Evolutionary conservation across 495 filamentous ascomycete genomes (phyloP).

Genomic region (Penicillium verhagenii): DNA sequence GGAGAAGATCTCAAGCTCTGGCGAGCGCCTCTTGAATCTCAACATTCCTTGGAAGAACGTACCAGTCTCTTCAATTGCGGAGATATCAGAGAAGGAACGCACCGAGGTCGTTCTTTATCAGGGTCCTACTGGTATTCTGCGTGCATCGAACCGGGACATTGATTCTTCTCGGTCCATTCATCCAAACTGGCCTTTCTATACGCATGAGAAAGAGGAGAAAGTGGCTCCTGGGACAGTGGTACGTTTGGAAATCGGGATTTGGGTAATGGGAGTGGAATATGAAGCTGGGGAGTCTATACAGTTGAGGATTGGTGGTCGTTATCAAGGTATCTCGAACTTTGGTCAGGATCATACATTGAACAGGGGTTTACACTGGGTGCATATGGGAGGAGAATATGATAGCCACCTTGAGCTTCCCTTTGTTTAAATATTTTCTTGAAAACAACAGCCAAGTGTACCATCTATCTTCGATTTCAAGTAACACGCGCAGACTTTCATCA

Average conservation of each 20-base stretch:
- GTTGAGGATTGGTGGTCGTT: constrained; percentile 7
- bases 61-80: constrained; percentile 4
- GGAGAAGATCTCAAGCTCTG: constrained; percentile 31
- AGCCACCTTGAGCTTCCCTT: constrained; percentile 11
- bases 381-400: constrained; percentile 11
- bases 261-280: constrained; percentile 18
- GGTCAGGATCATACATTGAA: constrained; percentile 8
- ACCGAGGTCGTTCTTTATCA: constrained; percentile 13
- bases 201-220: constrained; percentile 11
- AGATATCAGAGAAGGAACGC: constrained; percentile 8
- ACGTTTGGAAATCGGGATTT: constrained; percentile 20
- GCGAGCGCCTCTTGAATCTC: constrained; percentile 21
- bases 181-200: constrained; percentile 14
- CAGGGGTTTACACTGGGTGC: constrained; percentile 9
- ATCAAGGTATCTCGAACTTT: constrained; percentile 14
- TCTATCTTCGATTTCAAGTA: too few species aligned
- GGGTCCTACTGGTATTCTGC: constrained; percentile 14
- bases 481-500: too few species aligned
- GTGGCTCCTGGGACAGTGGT: constrained; percentile 9
- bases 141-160: constrained; percentile 19
- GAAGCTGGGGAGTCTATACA: constrained; percentile 12
- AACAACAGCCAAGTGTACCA: too few species aligned
- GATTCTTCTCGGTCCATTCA: constrained; percentile 18
- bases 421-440: too few species aligned
- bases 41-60: constrained; percentile 27